Evolutionary conservation across 1,284 basidiomycete species (phyloP).

Genomic region (Blastosporella zonata): DNA sequence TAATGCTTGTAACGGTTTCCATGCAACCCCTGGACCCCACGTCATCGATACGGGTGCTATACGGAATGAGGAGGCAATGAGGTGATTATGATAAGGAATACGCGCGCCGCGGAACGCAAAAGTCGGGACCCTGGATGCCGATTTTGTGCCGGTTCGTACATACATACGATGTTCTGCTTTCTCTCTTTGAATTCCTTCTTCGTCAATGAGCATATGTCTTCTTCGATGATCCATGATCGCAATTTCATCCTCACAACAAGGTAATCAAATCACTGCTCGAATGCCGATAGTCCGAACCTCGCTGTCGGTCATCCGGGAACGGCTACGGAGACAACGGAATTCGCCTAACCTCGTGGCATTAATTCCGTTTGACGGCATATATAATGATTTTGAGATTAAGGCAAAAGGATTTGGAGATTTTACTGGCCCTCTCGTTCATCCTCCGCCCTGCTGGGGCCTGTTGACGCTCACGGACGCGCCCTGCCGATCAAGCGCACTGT

Average conservation of each 20-base stretch:
- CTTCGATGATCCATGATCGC: neutral
- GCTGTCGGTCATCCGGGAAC: conserved; percentile 1
- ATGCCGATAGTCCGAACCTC: neutral
- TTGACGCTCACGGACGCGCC: too few species aligned
- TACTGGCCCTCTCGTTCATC: neutral
- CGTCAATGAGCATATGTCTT: neutral
- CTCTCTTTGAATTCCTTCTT: neutral
- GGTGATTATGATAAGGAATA: conserved; percentile 1
- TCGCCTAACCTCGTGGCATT: conserved; percentile 14
- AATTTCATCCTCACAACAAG: neutral
- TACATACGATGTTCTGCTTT: neutral
- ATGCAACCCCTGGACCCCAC: neutral
- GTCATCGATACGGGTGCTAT: neutral
- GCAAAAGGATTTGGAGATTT: too few species aligned
- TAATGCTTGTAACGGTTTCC: neutral
- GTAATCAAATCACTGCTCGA: neutral
- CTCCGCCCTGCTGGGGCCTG: too few species aligned
- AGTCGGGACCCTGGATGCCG: too few species aligned
- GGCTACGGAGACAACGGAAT: conserved; percentile 12
- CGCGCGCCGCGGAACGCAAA: conserved; percentile 8
- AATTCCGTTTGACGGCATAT: conserved; percentile 10
- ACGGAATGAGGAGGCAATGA: neutral
- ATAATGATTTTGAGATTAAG: conserved; percentile 11
- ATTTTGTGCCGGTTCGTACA: too few species aligned
- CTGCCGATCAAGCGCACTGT: too few species aligned